Evolutionary conservation across 805 yeast genomes (phyloP).

Genomic region (Saccharomycopsis microspora): DNA sequence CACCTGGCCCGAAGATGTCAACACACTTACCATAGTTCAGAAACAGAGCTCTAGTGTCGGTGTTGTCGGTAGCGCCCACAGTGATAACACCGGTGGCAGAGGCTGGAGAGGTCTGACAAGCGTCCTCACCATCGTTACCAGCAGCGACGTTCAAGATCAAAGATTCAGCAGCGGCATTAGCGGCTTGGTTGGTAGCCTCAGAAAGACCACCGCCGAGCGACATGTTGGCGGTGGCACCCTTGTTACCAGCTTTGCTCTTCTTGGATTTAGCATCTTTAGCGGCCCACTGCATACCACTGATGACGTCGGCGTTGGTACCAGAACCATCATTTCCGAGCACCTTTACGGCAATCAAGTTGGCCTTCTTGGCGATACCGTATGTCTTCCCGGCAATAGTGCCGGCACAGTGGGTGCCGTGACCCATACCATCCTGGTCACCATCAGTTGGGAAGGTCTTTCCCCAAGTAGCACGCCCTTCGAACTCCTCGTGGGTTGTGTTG

Average conservation of each 20-base stretch:
- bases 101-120: conserved; percentile 51
- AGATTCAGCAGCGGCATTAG: conserved; percentile 44
- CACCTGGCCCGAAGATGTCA: conserved; percentile 45
- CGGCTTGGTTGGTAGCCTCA: conserved; percentile 44
- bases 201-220: conserved; percentile 50
- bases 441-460: conserved; percentile 39
- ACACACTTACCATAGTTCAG: conserved; percentile 45
- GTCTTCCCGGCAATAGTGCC: conserved; percentile 49
- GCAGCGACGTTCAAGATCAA: conserved; percentile 56
- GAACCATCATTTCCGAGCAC: conserved; percentile 48
- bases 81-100: conserved; percentile 44
- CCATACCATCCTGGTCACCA: conserved; percentile 43
- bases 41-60: conserved; percentile 37
- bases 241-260: conserved; percentile 45
- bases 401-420: conserved; percentile 60
- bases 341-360: conserved; percentile 46
- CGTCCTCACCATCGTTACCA: conserved; percentile 50
- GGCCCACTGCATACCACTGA: conserved; percentile 51
- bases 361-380: conserved; percentile 53
- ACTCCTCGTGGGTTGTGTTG: conserved; percentile 41
- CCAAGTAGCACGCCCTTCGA: conserved; percentile 51
- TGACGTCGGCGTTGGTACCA: conserved; percentile 49
- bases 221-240: conserved; percentile 56
- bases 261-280: conserved; percentile 36
- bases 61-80: conserved; percentile 36